Conservation (phyloP, 2,329 filamentous ascomycete genomes). For the Colletotrichum lupini region DNA sequence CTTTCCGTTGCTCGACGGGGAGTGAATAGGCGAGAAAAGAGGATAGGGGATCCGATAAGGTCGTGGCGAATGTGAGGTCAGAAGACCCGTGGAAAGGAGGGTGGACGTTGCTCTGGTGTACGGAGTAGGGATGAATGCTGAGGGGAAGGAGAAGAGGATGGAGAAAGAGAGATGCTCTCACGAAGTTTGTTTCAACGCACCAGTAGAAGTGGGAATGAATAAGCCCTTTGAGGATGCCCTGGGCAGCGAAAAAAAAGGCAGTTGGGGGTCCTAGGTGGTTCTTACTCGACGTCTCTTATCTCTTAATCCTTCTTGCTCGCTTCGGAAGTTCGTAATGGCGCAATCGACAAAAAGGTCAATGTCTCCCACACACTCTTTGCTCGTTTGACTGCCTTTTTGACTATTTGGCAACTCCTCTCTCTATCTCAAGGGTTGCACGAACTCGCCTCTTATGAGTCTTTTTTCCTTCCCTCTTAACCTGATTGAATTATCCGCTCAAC, state of each 20-base stretch:
- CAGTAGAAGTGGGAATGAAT: slow-evolving; percentile 11
- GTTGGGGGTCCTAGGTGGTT: neutral
- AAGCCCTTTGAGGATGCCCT: neutral
- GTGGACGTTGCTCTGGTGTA: neutral
- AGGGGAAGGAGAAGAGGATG: neutral
- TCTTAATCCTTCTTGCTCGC: neutral
- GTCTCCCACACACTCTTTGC: neutral
- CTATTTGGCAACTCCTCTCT: neutral
- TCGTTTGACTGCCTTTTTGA: neutral
- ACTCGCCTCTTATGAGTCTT: neutral
- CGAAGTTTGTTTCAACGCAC: slow-evolving; percentile 28
- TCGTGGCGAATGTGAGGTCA: neutral
- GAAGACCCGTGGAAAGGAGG: slow-evolving; percentile 3
- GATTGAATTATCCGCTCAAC: neutral
- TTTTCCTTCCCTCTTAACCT: neutral
- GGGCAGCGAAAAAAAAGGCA: slow-evolving; percentile 4
- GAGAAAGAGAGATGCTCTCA: slow-evolving; percentile 21
- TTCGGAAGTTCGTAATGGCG: neutral
- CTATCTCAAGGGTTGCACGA: neutral
- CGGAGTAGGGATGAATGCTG: neutral
- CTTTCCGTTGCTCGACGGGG: neutral
- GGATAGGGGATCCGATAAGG: neutral
- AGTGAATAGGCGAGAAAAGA: neutral
- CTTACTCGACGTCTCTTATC: neutral
- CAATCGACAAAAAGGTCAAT: neutral